Evolutionary conservation across 257 asterid species (phyloP).

Genomic region (Solanum clarkiae): DNA sequence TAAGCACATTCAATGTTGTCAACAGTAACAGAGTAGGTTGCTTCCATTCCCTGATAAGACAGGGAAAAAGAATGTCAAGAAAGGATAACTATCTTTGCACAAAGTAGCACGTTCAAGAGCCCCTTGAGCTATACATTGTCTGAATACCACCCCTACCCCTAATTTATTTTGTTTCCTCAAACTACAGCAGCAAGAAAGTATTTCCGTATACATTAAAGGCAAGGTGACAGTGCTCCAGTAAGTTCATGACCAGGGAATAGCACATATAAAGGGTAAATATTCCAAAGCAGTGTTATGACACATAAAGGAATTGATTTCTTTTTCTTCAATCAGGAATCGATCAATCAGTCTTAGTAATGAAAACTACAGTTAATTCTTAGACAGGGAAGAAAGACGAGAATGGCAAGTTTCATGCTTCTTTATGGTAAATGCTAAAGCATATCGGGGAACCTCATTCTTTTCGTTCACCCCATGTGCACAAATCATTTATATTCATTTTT

Average conservation of each 20-base stretch:
- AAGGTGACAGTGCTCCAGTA: neutral
- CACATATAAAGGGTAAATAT: neutral
- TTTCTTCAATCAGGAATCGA: neutral
- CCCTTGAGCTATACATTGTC: neutral
- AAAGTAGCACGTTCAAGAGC: neutral
- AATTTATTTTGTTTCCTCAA: neutral
- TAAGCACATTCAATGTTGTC: slow-evolving; percentile 61
- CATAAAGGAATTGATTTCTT: neutral
- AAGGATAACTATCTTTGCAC: neutral
- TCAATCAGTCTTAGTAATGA: neutral
- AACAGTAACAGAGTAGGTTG: slow-evolving; percentile 44
- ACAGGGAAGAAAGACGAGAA: neutral
- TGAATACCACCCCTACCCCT: neutral
- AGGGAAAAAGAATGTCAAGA: neutral
- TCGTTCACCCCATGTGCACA: neutral
- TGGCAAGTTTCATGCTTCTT: neutral
- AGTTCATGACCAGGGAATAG: neutral
- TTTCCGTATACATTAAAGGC: neutral
- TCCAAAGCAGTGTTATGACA: neutral
- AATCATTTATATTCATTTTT: neutral
- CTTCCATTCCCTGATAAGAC: slow-evolving; percentile 48
- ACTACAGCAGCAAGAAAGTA: neutral
- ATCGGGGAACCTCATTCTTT: neutral
- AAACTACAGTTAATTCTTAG: neutral
- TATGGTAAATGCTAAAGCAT: neutral